Conservation (phyloP, 805 yeast genomes). For the Lachancea thermotolerans region DNA sequence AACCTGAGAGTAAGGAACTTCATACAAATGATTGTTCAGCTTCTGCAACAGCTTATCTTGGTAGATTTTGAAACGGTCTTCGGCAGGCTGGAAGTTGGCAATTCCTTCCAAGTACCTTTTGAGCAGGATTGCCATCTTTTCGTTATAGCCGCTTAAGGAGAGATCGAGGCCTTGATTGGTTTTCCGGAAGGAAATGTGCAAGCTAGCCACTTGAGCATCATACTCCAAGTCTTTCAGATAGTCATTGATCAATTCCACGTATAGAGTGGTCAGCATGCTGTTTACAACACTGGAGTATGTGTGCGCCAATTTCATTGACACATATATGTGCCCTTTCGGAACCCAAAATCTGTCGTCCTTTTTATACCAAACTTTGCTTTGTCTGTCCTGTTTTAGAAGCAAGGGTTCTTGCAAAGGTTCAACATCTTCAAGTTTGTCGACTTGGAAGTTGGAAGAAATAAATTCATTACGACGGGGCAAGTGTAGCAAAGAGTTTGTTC, state of each 20-base stretch:
- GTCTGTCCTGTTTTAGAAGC: conserved; percentile 46
- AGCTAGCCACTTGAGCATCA: conserved; percentile 78
- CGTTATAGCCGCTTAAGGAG: conserved; percentile 72
- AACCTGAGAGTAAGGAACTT: conserved; percentile 74
- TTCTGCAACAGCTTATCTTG: conserved; percentile 59
- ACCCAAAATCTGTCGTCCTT: conserved; percentile 83
- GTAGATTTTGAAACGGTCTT: conserved; percentile 57
- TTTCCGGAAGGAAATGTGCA: conserved; percentile 48
- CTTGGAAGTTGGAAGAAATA: conserved; percentile 71
- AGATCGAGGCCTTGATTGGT: conserved; percentile 67
- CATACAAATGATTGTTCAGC: conserved; percentile 60
- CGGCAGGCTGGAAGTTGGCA: conserved; percentile 41
- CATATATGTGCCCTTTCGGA: conserved; percentile 72
- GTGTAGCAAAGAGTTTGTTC: conserved; percentile 36
- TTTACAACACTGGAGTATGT: conserved; percentile 53
- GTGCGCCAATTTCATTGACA: conserved; percentile 60
- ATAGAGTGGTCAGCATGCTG: conserved; percentile 52
- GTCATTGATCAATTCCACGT: conserved; percentile 68
- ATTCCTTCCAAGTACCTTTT: conserved; percentile 53
- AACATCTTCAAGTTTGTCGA: conserved; percentile 37
- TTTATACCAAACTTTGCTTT: conserved; percentile 72
- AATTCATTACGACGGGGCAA: conserved; percentile 74
- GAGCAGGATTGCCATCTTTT: conserved; percentile 62
- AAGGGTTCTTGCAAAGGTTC: conserved; percentile 50
- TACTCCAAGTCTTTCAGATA: conserved; percentile 64